phyloP scores from a whole-genome alignment of 1,139 yeast species.

The Nakaseomyces bracarensis region DNA sequence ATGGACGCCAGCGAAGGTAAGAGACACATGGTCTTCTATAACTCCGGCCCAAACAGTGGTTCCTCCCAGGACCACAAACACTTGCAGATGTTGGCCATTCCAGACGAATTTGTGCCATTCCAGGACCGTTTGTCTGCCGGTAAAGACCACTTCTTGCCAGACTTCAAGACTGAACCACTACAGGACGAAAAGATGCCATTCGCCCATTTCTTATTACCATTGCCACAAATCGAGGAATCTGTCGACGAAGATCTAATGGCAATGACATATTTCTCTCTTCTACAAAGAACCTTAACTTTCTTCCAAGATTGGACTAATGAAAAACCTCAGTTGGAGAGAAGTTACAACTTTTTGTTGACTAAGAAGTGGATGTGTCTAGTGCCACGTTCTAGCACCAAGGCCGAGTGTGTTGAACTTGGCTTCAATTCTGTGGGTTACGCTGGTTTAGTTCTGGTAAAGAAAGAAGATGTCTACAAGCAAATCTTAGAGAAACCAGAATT shows the following conservation, averaged over 20 bases:
- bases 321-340: constrained; percentile 29
- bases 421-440: constrained; percentile 74
- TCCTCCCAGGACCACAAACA: constrained; percentile 93
- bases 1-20: constrained; percentile 31
- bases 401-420: constrained; percentile 38
- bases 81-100: constrained; percentile 71
- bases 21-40: constrained; percentile 70
- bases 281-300: constrained; percentile 63
- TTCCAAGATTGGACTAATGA: constrained; percentile 45
- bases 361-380: constrained; percentile 74
- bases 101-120: constrained; percentile 49
- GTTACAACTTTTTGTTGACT: constrained; percentile 78
- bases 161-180: constrained; percentile 47
- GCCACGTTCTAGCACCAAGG: constrained; percentile 53
- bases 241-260: constrained; percentile 45
- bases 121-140: constrained; percentile 47
- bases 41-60: constrained; percentile 81
- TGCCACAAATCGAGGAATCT: constrained; percentile 42
- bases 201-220: constrained; percentile 70
- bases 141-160: constrained; percentile 49
- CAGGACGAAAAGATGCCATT: constrained; percentile 58
- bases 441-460: constrained; percentile 72
- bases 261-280: constrained; percentile 57
- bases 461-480: constrained; percentile 42
- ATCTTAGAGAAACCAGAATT: constrained; percentile 34